phyloP scores from a whole-genome alignment of 331 rosid genomes.

The Prunus yedoensis region DNA sequence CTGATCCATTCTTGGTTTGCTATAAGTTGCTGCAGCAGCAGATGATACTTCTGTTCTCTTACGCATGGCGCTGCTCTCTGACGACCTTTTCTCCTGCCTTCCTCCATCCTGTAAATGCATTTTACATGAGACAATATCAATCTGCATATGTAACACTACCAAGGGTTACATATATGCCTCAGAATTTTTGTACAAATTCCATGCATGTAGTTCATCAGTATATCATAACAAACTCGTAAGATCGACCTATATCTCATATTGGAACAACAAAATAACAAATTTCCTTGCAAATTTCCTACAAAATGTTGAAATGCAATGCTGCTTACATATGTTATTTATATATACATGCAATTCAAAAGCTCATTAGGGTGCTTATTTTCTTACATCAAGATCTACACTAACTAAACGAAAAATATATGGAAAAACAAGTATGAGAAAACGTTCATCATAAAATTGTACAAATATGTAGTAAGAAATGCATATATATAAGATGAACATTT shows the following conservation, averaged over 20 bases:
- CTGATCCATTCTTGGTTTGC: slow-evolving; percentile 26
- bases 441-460: background rate
- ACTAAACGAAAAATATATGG: background rate
- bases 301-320: too few species aligned
- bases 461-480: too few species aligned
- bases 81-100: slow-evolving; percentile 49
- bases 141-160: slow-evolving; percentile 24
- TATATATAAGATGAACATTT: background rate
- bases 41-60: slow-evolving; percentile 55
- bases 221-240: too few species aligned
- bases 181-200: background rate
- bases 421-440: background rate
- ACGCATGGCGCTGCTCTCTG: slow-evolving; percentile 47
- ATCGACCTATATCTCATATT: background rate
- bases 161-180: slow-evolving; percentile 1
- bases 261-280: background rate
- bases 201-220: background rate
- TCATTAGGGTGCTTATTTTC: too few species aligned
- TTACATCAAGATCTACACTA: background rate
- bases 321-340: too few species aligned
- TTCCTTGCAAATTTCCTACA: too few species aligned
- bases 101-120: slow-evolving; percentile 69
- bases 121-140: slow-evolving; percentile 24
- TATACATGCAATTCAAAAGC: too few species aligned
- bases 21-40: slow-evolving; percentile 6